Evolutionary conservation across 306 rosid genomes (phyloP).

Genomic region (Castanea mollissima): DNA sequence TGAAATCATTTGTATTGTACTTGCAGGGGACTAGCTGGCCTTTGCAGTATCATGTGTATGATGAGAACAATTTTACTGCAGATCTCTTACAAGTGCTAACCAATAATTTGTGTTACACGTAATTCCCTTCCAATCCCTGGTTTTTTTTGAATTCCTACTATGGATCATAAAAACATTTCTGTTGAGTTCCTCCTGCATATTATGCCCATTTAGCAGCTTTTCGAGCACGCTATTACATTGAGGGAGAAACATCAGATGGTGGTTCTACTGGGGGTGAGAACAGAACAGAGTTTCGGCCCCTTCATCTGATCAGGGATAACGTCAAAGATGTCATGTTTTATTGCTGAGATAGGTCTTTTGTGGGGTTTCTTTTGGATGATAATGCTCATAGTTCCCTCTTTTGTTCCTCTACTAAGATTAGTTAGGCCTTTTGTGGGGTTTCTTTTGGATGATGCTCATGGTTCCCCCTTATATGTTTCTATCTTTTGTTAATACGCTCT

Average conservation of each 20-base stretch:
- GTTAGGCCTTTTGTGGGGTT: not conserved
- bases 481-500: not conserved
- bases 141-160: not conserved
- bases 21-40: slow-evolving; percentile 56
- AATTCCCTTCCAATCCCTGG: not conserved
- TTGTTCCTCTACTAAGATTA: not conserved
- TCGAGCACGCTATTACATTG: slow-evolving; percentile 41
- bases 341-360: slow-evolving; percentile 9
- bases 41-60: slow-evolving; percentile 46
- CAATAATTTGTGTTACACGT: slow-evolving; percentile 45
- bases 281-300: not conserved
- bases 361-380: not conserved
- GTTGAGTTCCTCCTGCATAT: slow-evolving; percentile 46
- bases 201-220: slow-evolving; percentile 48
- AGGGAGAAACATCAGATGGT: slow-evolving; percentile 20
- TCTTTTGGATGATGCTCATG: not conserved
- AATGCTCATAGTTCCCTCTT: not conserved
- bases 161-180: not conserved
- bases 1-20: not conserved
- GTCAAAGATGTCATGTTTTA: slow-evolving; percentile 42
- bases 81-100: slow-evolving; percentile 43
- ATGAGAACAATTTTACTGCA: slow-evolving; percentile 43
- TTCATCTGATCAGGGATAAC: slow-evolving; percentile 14
- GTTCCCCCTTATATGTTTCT: not conserved
- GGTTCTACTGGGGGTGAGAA: slow-evolving; percentile 23